Conservation (phyloP, 305 asterid species). For the Fraxinus nigra region DNA sequence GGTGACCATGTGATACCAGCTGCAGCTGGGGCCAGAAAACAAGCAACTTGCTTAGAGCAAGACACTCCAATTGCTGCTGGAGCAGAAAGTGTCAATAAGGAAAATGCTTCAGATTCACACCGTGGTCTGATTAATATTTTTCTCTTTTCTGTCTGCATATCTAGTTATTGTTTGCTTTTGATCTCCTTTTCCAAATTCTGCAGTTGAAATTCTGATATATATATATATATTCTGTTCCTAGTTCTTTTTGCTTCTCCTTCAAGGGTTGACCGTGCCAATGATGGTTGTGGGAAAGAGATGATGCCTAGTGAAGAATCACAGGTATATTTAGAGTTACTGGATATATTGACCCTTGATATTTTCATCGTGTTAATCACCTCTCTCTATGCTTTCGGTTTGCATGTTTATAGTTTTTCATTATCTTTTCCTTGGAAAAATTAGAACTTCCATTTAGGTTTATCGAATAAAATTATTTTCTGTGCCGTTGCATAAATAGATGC, state of each 20-base stretch:
- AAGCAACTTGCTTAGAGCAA: constrained; percentile 36
- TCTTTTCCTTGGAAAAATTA: background rate
- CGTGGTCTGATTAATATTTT: constrained; percentile 29
- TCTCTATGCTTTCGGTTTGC: constrained; percentile 11
- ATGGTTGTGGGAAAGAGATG: constrained; percentile 34
- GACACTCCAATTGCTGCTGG: constrained; percentile 33
- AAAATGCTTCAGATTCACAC: constrained; percentile 40
- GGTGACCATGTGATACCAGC: constrained; percentile 32
- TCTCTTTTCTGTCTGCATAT: constrained; percentile 16
- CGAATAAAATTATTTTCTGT: background rate
- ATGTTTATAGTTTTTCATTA: background rate
- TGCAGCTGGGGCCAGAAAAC: constrained; percentile 37
- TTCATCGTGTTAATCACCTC: constrained; percentile 10
- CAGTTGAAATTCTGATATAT: constrained; percentile 14
- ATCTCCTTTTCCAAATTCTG: constrained; percentile 14
- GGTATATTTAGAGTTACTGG: constrained; percentile 42
- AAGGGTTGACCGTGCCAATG: constrained; percentile 34
- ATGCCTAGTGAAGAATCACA: constrained; percentile 42
- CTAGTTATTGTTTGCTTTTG: constrained; percentile 3
- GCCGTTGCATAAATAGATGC: background rate
- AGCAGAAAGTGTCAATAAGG: constrained; percentile 32
- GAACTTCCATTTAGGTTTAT: background rate
- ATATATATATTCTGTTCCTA: constrained; percentile 22
- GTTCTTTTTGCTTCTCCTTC: constrained; percentile 38
- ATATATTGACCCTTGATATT: constrained; percentile 10